phyloP scores from a whole-genome alignment of 139 green algal genomes.

The Coccomyxa sp. region DNA sequence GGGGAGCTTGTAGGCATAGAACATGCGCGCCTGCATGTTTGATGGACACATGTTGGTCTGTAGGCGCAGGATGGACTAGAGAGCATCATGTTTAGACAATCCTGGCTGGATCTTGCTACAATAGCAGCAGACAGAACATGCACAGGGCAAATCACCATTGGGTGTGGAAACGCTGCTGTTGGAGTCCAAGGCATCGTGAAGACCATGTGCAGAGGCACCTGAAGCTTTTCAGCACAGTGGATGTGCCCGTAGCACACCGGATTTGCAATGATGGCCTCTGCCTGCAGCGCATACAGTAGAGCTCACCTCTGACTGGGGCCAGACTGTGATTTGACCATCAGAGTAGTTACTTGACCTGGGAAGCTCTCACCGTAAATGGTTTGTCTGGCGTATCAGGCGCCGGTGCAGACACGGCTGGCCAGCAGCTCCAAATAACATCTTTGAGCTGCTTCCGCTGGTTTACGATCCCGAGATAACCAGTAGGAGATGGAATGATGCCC shows the following conservation, averaged over 20 bases:
- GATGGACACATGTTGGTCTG: too few relatives aligned
- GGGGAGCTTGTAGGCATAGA: not conserved
- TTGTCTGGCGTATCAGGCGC: slow-evolving; percentile 20
- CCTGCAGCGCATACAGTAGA: not conserved
- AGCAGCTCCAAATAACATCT: not conserved
- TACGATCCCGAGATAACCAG: not conserved
- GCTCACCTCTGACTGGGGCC: not conserved
- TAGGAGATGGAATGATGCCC: not conserved
- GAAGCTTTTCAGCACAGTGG: slow-evolving; percentile 58
- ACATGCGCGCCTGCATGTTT: not conserved
- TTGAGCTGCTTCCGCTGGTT: slow-evolving; percentile 5
- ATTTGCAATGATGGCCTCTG: slow-evolving; percentile 69
- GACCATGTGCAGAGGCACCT: slow-evolving; percentile 56
- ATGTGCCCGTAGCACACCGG: slow-evolving; percentile 54
- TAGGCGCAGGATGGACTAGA: too few relatives aligned
- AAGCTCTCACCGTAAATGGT: slow-evolving; percentile 6
- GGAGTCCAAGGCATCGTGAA: slow-evolving; percentile 68
- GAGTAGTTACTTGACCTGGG: too few relatives aligned
- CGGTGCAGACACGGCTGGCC: slow-evolving; percentile 34
- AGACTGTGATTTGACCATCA: too few relatives aligned
- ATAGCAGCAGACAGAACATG: not conserved
- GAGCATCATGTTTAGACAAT: not conserved
- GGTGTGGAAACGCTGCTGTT: slow-evolving; percentile 16
- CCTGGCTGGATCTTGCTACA: not conserved
- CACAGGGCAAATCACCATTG: not conserved